phyloP scores from a whole-genome alignment of 2,329 filamentous ascomycete genomes.

The Meredithiella fracta region DNA sequence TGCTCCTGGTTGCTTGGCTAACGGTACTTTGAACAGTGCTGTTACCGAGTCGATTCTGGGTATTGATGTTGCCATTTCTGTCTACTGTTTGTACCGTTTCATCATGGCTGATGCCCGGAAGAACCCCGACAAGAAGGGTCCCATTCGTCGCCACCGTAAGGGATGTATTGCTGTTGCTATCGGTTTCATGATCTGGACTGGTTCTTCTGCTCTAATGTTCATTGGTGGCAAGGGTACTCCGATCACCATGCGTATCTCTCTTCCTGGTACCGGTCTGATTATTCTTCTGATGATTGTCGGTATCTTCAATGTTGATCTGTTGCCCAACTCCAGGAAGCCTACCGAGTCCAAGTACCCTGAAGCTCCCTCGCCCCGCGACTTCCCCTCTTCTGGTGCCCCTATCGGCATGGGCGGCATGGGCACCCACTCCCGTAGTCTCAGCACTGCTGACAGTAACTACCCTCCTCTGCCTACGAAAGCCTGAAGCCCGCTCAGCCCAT shows the following conservation, averaged over 20 bases:
- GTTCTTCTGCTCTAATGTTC: constrained; percentile 35
- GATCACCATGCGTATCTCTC: constrained; percentile 30
- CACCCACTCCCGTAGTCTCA: constrained; percentile 21
- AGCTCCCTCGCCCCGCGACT: constrained; percentile 15
- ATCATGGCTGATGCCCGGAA: constrained; percentile 19
- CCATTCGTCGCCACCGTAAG: constrained; percentile 23
- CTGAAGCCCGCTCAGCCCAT: constrained; percentile 24
- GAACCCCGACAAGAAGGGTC: constrained; percentile 21
- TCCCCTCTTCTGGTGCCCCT: constrained; percentile 14
- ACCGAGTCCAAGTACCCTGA: constrained; percentile 12
- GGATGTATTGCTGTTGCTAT: constrained; percentile 26
- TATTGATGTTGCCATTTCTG: constrained; percentile 29
- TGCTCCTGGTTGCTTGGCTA: constrained; percentile 34
- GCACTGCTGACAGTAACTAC: constrained; percentile 28
- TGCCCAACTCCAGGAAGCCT: constrained; percentile 19
- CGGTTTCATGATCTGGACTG: constrained; percentile 37
- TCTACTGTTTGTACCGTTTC: constrained; percentile 25
- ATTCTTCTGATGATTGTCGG: constrained; percentile 27
- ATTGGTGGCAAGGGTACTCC: constrained; percentile 29
- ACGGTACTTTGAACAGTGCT: constrained; percentile 28
- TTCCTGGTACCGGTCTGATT: constrained; percentile 34
- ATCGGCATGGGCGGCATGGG: constrained; percentile 3
- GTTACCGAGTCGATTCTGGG: constrained; percentile 29
- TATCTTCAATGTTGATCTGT: constrained; percentile 24
- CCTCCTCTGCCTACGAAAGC: constrained; percentile 33